Evolutionary conservation across 169 alveolate genomes (phyloP).

Genomic region (Cryptosporidium sp.): DNA sequence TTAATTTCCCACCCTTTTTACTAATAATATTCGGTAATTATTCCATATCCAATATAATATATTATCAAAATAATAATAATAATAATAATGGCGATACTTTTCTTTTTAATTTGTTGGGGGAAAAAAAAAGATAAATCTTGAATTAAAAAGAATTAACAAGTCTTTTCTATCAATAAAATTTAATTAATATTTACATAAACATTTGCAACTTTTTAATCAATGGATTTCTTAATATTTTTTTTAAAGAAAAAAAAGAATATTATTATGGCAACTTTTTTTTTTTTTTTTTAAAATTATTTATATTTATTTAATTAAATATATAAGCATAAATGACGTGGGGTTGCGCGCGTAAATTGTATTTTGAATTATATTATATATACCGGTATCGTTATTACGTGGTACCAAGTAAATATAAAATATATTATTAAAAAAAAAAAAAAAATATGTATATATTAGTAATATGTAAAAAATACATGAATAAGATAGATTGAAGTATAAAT

Average conservation of each 20-base stretch:
- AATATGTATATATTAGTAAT: not conserved
- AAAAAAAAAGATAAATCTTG: not conserved
- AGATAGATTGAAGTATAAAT: not conserved
- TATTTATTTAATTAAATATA: not conserved
- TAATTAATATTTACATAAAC: not conserved
- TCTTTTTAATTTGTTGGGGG: not conserved
- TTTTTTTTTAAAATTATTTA: not conserved
- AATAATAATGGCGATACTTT: no score
- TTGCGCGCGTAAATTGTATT: not conserved
- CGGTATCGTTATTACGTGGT: not conserved
- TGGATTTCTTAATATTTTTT: not conserved
- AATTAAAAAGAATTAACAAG: not conserved
- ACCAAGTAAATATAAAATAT: not conserved
- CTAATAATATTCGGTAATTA: no score
- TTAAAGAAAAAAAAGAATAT: not conserved
- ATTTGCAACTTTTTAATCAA: not conserved
- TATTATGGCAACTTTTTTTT: no score
- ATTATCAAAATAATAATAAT: no score
- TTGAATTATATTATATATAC: not conserved
- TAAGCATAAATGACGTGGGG: constrained; percentile 21
- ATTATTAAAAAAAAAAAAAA: not conserved
- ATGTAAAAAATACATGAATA: not conserved
- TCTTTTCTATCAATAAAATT: no score
- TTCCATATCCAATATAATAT: not conserved
- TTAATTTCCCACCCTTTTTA: not conserved